These are phyloP conservation scores for Acanthamoeba triangularis DNA, from an alignment of 208 protist genomes.

Conservation along the genomic window DNA sequence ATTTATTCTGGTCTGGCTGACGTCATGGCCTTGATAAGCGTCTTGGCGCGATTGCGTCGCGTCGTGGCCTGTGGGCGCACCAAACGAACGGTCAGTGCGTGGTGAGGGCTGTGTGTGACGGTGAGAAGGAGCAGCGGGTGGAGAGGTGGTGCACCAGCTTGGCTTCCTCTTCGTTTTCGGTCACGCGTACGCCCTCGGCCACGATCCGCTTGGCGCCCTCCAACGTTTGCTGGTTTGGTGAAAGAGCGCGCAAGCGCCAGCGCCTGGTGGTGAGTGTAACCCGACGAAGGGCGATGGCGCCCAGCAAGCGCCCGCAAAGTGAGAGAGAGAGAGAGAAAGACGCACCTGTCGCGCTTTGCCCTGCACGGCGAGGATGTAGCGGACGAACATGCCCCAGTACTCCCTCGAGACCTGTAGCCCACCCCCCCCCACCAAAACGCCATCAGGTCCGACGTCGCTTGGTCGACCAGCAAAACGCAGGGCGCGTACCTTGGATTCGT, in stretches of 20 bases:
- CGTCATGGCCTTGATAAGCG: neutral
- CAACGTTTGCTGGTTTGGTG: neutral
- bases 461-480: neutral
- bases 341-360: conserved; percentile 34
- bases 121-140: neutral
- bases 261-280: neutral
- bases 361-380: neutral
- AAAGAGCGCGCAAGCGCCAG: neutral
- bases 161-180: neutral
- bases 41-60: conserved; percentile 46
- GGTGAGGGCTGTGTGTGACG: neutral
- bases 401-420: neutral
- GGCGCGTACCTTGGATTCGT: neutral
- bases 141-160: neutral
- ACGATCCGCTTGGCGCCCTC: conserved; percentile 9
- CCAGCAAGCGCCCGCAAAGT: neutral
- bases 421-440: neutral
- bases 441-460: neutral
- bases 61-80: neutral
- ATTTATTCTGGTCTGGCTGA: conserved; percentile 25
- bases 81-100: neutral
- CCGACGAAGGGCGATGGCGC: neutral
- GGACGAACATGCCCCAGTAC: conserved; percentile 37
- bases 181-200: conserved; percentile 11
- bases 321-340: neutral